Evolutionary conservation across 2,329 filamentous ascomycete species (phyloP), one percentile per base, ranked within the genome.

Genomic region (Calonectria hawksworthii): DNA sequence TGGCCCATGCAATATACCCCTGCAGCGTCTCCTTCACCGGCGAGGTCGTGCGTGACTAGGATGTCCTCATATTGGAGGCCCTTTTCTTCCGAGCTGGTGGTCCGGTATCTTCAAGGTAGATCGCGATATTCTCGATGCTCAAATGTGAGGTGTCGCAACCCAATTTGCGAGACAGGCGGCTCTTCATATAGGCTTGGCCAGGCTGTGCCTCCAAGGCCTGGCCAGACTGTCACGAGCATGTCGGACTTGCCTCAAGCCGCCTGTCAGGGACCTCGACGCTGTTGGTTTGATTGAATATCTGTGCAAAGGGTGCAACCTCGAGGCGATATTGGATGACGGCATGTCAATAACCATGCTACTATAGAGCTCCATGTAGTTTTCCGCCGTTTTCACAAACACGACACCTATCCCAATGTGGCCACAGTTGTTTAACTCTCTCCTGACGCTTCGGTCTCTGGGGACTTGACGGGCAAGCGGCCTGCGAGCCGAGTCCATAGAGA

Each of bases 401-500:
- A 72, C 56, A 70, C 26, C 23, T 47, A 72, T 72, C 69, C 65
- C 52, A 71, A 65, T 51, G 56, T 77, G 72, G 66, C 54, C 56
- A 74, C 72, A 65, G 56, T 59, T 41, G 36, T 47, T 61, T 34
- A 54, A 63, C 30, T 9, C 70, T 80, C 74, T 74, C 74, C 74
- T 75, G 75, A 73, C 75, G 68, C 64, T 41, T 32, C 23, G 26
- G 23, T 63, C 30, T 44, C 63, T 67, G 67, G 47, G 38, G 23
- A 56, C 28, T 44, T 68, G 32, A 34, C 68, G 18, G 66, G n/a
- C n/a, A n/a, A n/a, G 71, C 50, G 68, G 67, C 65, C 73, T 76
- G 78, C 78, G 74, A 76, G 73, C 77, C 77, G 66, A 59, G 68
- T 64, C 28, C 26, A 41, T 65, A 63, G 74, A 64, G 70, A 63